These are phyloP conservation scores for Saprolegnia parasitica DNA, from an alignment of 352 stramenopile genomes.

Conservation along the genomic window DNA sequence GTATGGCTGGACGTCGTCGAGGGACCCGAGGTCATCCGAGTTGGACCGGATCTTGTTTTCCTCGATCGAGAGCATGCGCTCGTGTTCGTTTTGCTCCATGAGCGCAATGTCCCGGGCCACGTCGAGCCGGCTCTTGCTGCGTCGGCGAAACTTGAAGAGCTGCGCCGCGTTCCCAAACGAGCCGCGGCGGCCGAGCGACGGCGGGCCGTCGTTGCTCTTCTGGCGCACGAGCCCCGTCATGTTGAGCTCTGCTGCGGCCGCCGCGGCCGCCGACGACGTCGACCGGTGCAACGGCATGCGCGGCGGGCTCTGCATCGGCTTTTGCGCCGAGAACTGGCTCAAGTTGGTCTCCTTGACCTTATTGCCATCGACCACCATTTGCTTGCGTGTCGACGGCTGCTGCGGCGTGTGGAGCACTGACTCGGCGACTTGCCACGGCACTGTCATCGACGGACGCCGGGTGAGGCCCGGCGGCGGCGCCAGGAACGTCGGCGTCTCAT, in stretches of 20 bases:
- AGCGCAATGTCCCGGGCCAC: conserved; percentile 60
- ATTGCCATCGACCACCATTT: conserved; percentile 45
- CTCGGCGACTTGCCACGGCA: conserved; percentile 80
- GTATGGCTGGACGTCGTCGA: conserved; percentile 42
- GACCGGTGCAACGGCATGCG: conserved; percentile 28
- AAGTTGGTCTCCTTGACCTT: conserved; percentile 24
- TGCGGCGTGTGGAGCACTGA: conserved; percentile 77
- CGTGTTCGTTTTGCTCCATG: conserved; percentile 38
- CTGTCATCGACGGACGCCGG: conserved; percentile 75
- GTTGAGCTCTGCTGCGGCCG: conserved; percentile 62
- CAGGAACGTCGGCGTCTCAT: conserved; percentile 48
- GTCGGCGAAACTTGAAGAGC: conserved; percentile 82
- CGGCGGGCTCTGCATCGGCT: conserved; percentile 25
- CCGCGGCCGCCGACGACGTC: conserved; percentile 55
- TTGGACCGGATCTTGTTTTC: conserved; percentile 35
- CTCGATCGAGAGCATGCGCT: conserved; percentile 65
- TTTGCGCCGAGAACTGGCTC: conserved; percentile 30
- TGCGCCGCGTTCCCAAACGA: conserved; percentile 82
- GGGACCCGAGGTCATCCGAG: background rate
- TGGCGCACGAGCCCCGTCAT: conserved; percentile 44
- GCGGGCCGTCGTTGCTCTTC: conserved; percentile 35
- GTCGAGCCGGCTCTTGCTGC: conserved; percentile 80
- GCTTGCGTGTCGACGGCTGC: conserved; percentile 59
- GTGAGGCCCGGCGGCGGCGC: conserved; percentile 64
- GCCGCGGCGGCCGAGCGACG: conserved; percentile 43